These are phyloP conservation scores for Poa pratensis DNA, from an alignment of 176 grass and related monocot genomes.

Conservation along the genomic window DNA sequence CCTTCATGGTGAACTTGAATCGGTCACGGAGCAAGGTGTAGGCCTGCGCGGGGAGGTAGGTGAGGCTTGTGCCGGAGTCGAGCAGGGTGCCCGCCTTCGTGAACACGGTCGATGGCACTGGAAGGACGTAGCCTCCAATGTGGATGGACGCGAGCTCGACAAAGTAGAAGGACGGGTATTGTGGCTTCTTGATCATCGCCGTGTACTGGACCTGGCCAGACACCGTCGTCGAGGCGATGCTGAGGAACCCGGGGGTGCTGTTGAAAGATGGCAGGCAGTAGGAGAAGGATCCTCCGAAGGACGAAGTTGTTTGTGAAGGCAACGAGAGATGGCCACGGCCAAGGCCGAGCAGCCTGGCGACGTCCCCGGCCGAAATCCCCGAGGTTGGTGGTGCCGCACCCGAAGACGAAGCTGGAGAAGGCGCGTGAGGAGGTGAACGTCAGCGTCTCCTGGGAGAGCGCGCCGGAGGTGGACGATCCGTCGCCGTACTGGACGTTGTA, in stretches of 20 bases:
- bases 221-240: slow-evolving; percentile 42
- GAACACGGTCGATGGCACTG: slow-evolving; percentile 48
- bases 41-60: slow-evolving; percentile 53
- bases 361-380: slow-evolving; percentile 50
- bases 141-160: slow-evolving; percentile 55
- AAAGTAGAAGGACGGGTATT: slow-evolving; percentile 55
- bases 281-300: slow-evolving; percentile 57
- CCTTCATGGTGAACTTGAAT: slow-evolving; percentile 60
- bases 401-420: slow-evolving; percentile 58
- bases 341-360: slow-evolving; percentile 65
- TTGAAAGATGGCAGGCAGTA: slow-evolving; percentile 72
- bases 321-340: slow-evolving; percentile 57
- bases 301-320: slow-evolving; percentile 43
- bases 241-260: slow-evolving; percentile 51
- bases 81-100: slow-evolving; percentile 46
- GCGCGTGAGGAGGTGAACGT: slow-evolving; percentile 25
- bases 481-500: slow-evolving; percentile 61
- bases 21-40: slow-evolving; percentile 50
- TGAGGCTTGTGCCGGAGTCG: slow-evolving; percentile 77
- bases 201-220: slow-evolving; percentile 45
- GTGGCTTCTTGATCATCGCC: slow-evolving; percentile 32
- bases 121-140: slow-evolving; percentile 56
- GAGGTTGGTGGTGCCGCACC: slow-evolving; percentile 45
- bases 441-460: slow-evolving; percentile 56
- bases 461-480: slow-evolving; percentile 46